These are phyloP conservation scores for Mortierella hygrophila DNA, from an alignment of 192 early-diverging fungal genomes.

Conservation along the genomic window DNA sequence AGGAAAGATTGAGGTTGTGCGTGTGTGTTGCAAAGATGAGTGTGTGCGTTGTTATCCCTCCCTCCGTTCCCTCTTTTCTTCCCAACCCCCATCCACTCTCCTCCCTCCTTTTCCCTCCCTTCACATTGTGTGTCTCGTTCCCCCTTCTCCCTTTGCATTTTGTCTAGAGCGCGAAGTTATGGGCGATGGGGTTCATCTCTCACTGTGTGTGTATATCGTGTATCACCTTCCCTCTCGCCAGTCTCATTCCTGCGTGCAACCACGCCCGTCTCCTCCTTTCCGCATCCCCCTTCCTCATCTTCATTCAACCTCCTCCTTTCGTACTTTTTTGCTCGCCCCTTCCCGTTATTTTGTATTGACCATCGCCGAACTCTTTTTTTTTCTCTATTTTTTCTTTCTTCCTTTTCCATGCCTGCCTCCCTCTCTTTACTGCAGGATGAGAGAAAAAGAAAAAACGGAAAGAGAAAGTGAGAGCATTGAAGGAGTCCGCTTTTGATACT, in stretches of 20 bases:
- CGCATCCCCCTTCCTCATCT: neutral
- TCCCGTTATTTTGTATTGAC: neutral
- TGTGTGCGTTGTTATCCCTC: neutral
- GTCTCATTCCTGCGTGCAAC: constrained; percentile 31
- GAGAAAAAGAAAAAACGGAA: neutral
- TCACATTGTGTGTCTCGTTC: neutral
- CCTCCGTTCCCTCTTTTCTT: neutral
- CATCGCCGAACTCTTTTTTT: constrained; percentile 7
- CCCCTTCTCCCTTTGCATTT: neutral
- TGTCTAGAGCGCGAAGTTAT: too few species aligned
- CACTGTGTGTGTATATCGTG: too few species aligned
- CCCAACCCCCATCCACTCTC: neutral
- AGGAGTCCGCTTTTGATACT: neutral
- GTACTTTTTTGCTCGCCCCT: neutral
- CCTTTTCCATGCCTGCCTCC: neutral
- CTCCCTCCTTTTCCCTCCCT: neutral
- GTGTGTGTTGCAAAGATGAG: neutral
- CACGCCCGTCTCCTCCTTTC: constrained; percentile 4
- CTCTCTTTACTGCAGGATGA: constrained; percentile 2
- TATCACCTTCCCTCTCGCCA: neutral
- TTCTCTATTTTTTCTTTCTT: neutral
- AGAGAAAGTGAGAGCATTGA: neutral
- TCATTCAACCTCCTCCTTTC: neutral
- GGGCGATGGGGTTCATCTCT: too few species aligned
- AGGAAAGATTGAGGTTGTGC: neutral